Evolutionary conservation across 768 basidiomycete genomes (phyloP).

Genomic region (Lactarius sanguifluus): DNA sequence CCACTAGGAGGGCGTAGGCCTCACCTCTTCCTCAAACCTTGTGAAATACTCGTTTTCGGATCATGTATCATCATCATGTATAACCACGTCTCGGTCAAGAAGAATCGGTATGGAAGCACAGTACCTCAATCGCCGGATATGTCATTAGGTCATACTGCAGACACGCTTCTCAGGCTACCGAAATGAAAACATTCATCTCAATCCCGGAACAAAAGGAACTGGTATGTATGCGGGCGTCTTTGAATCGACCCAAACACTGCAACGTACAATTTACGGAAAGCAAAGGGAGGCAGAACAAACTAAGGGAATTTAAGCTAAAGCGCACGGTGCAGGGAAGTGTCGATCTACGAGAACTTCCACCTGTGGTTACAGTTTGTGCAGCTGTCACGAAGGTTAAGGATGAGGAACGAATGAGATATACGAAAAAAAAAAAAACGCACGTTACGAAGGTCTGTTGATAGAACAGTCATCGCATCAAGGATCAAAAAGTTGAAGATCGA

Average conservation of each 20-base stretch:
- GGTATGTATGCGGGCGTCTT: slow-evolving; percentile 19
- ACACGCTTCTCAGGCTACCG: background rate
- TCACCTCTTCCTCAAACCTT: background rate
- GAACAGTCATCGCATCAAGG: slow-evolving; percentile 6
- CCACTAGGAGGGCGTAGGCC: background rate
- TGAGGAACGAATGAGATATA: slow-evolving; percentile 14
- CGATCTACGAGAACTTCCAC: slow-evolving; percentile 62
- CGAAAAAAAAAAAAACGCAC: slow-evolving; percentile 41
- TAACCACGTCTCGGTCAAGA: background rate
- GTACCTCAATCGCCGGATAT: background rate
- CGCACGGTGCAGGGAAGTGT: background rate
- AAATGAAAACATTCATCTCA: background rate
- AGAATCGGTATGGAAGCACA: background rate
- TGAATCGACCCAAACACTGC: background rate
- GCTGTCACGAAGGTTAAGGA: slow-evolving; percentile 36
- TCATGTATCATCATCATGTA: background rate
- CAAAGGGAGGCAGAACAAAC: slow-evolving; percentile 2
- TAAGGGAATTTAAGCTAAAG: slow-evolving; percentile 21
- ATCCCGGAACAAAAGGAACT: slow-evolving; percentile 4
- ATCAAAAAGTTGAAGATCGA: slow-evolving; percentile 16
- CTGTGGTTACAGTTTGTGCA: slow-evolving; percentile 69
- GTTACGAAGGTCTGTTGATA: slow-evolving; percentile 80
- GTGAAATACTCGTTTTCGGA: background rate
- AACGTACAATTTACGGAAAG: slow-evolving; percentile 6
- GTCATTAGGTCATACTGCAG: background rate